A percentile compares a stretch with the other conserved stretches of the same genome.
phyloP scores from a whole-genome alignment of 306 rosid genomes.

The Acacia crassicarpa region DNA sequence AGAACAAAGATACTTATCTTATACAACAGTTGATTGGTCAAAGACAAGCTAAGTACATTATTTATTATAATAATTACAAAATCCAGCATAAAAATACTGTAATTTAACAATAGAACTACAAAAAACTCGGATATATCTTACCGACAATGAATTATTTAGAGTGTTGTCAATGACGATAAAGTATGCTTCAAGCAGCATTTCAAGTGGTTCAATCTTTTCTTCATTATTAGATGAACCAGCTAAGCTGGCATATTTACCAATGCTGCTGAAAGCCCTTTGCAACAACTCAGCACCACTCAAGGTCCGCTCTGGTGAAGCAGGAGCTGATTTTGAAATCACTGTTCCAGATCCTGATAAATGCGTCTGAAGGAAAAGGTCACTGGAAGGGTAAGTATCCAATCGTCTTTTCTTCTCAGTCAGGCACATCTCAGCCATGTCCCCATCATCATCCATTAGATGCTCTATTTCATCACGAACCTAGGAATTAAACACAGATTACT shows the following conservation, averaged over 20 bases:
- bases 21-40: neutral
- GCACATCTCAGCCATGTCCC: constrained; percentile 99
- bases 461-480: constrained; percentile 99
- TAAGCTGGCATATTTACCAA: constrained; percentile 70
- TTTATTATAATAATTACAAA: neutral
- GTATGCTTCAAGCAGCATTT: constrained; percentile 97
- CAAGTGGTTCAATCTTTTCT: constrained; percentile 79
- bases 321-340: constrained; percentile 66
- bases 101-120: constrained; percentile 11
- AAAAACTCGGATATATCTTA: constrained; percentile 37
- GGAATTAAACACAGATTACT: constrained; percentile 30
- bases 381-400: constrained; percentile 45
- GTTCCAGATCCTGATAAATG: constrained; percentile 30
- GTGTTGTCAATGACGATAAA: constrained; percentile 92
- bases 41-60: neutral
- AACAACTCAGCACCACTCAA: constrained; percentile 52
- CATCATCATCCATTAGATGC: constrained; percentile 99
- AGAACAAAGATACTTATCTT: constrained; percentile 3
- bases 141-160: constrained; percentile 78
- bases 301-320: constrained; percentile 73
- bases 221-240: constrained; percentile 53
- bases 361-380: constrained; percentile 49
- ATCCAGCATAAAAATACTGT: neutral
- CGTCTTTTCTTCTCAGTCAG: constrained; percentile 88
- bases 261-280: constrained; percentile 78